Evolutionary conservation across 2,329 filamentous ascomycete genomes (phyloP), one percentile per base, ranked within the genome.

Genomic region (Colletotrichum horii): DNA sequence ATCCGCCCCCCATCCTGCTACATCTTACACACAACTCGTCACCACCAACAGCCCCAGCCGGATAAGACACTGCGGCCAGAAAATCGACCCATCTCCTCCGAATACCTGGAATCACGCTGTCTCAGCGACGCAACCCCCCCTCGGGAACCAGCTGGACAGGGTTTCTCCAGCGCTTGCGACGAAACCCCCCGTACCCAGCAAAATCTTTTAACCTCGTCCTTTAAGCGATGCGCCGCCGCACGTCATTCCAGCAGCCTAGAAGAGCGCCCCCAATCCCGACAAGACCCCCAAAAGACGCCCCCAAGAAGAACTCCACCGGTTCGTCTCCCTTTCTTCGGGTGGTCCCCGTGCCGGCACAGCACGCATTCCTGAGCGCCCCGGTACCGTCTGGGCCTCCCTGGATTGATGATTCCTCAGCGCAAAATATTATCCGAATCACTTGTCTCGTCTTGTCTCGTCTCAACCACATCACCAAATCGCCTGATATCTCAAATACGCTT

Each of bases 71-170:
- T 66, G 66, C 26, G 66, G 65, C 43, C 65, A n/a, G 6, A 30
- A 52, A n/a, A 9, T n/a, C 32, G 48, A 56, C 66, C 66, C n/a
- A 48, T 22, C 28, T 12, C 19, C 36, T 66, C 72, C 72, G 68
- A 58, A 36, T 71, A 66, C 68, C 68, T 75, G 68, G 72, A 71
- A 71, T 71, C 61, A 7, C 11, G 6, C 8, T 71, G 72, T 75
- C 68, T 75, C 68, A 71, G 15, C 26, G 24, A 32, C 55, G 61
- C 71, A 65, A 55, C 38, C 68, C 16, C 19, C 58, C 19, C 16
- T 61, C 52, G 24, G 28, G 19, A 60, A 48, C 38, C 38, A 48
- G 38, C 38, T 48, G 38, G 38, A 16, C 36, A 52, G 28, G 52
- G 61, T 55, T 70, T 74, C 60, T 55, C 64, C 48, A 60, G 52